A percentile compares a stretch with the other conserved stretches of the same genome.
These are phyloP conservation scores for Nakazawaea anatomiae DNA, from an alignment of 805 yeast species.

Conservation along the genomic window DNA sequence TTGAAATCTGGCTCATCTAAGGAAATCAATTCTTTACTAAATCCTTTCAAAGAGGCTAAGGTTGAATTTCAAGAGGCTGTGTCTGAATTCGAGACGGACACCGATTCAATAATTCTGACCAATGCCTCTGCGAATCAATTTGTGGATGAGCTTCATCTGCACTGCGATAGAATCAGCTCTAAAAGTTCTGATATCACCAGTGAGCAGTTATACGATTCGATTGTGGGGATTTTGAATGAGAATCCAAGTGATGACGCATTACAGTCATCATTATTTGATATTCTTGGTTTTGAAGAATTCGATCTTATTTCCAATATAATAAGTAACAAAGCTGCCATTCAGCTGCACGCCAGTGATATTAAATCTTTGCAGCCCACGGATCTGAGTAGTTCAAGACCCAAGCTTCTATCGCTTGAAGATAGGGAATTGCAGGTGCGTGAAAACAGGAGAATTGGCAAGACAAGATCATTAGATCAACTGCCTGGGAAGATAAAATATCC, in stretches of 20 bases:
- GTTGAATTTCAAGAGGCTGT: slow-evolving; percentile 13
- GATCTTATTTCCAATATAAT: slow-evolving; percentile 68
- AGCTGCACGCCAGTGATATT: slow-evolving; percentile 13
- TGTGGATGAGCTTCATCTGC: slow-evolving; percentile 21
- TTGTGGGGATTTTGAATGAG: slow-evolving; percentile 27
- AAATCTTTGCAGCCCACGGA: too few relatives aligned
- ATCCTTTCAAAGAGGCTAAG: slow-evolving; percentile 27
- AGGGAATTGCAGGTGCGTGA: slow-evolving; percentile 46
- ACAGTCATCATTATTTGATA: slow-evolving; percentile 70
- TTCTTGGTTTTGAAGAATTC: slow-evolving; percentile 80
- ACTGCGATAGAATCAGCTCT: slow-evolving; percentile 25
- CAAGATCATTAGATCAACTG: slow-evolving; percentile 41
- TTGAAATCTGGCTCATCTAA: slow-evolving; percentile 19
- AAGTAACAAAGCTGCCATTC: slow-evolving; percentile 33
- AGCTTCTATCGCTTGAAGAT: slow-evolving; percentile 47
- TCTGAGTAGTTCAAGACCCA: background rate
- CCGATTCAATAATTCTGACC: background rate
- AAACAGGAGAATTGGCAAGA: slow-evolving; percentile 44
- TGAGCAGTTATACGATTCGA: slow-evolving; percentile 20
- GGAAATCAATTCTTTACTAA: slow-evolving; percentile 19
- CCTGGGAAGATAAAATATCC: slow-evolving; percentile 57
- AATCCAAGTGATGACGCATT: slow-evolving; percentile 48
- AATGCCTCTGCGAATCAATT: slow-evolving; percentile 1
- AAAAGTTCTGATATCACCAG: slow-evolving; percentile 9
- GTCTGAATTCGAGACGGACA: slow-evolving; percentile 10